A percentile compares a stretch with the other conserved stretches of the same genome.
These are phyloP conservation scores for Volutella citrinella DNA, from an alignment of 2,329 filamentous ascomycete genomes.

Conservation along the genomic window DNA sequence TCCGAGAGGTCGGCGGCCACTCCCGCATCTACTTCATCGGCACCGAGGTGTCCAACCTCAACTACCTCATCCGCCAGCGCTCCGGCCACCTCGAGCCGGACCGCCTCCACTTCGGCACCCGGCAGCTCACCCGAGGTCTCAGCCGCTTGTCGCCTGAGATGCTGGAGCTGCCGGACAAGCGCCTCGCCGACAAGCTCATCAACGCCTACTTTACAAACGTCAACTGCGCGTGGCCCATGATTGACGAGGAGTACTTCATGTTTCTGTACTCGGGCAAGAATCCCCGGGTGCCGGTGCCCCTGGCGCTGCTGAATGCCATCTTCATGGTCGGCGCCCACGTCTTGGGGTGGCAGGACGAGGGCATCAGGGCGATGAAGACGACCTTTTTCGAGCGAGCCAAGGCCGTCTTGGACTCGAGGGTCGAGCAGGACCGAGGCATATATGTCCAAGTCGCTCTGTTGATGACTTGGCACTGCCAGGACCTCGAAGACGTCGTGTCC, in stretches of 20 bases:
- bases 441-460: constrained; percentile 54
- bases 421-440: constrained; percentile 51
- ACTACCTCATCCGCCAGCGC: constrained; percentile 51
- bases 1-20: constrained; percentile 43
- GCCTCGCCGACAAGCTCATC: constrained; percentile 47
- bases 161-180: constrained; percentile 45
- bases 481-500: constrained; percentile 51
- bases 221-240: constrained; percentile 49
- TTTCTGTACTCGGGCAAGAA: constrained; percentile 45
- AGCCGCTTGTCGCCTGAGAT: constrained; percentile 42
- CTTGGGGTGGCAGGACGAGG: constrained; percentile 36
- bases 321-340: constrained; percentile 52
- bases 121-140: constrained; percentile 34
- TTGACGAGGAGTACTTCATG: constrained; percentile 52
- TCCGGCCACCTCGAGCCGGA: constrained; percentile 23
- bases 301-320: constrained; percentile 48
- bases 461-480: constrained; percentile 54
- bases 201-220: constrained; percentile 48
- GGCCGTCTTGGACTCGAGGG: constrained; percentile 49
- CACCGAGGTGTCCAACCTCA: constrained; percentile 54
- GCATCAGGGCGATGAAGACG: constrained; percentile 38
- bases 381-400: constrained; percentile 52
- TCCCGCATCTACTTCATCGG: constrained; percentile 53
- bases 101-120: constrained; percentile 33
- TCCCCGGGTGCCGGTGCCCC: constrained; percentile 40